Base-by-base conservation (phyloP, 1,284 basidiomycete species). In the Trichosporon asahii region DNA sequence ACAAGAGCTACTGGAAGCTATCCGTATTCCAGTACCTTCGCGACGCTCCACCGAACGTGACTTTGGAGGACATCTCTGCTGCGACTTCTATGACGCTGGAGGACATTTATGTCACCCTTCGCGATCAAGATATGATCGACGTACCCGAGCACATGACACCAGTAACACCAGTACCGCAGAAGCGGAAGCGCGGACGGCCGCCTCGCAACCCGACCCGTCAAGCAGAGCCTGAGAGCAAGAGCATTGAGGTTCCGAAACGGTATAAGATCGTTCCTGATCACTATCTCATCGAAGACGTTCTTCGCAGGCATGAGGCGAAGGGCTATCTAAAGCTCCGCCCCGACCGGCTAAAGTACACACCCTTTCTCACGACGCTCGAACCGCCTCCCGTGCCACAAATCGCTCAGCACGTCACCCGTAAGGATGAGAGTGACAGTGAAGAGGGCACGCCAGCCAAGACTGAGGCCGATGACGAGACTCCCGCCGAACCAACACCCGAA, bases 1-100 rank as follows among this genome's bases (percentile, higher is more conserved):
- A 99, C 84, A 90, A 88, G 82, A 95, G 91, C 75, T 99, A 99
- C 80, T 99, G 97, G 97, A 94, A 90, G 12, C 85, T 96, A 65
- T 87, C 94, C n/a, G 84, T 99, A 67, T 94, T 94, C 88, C 87
- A 90, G 68, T 94, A 90, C 82, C 86, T 97, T 66, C 85, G 71
- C 3, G 69, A 72, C n/a, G 70, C 89, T 7, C 86, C 89, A n/a
- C 85, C 85, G 44, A 85, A 86, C 65, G 84, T 97, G 66, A 90
- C 94, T 87, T 92, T 94, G 93, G 74, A 77, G 87, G 95, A 95
- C 77, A 95, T 98, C 79, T 91, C 92, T 79, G 82, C 85, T 18
- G 90, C 88, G 2, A 99, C 96, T 0, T 91, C 92, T 0, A 95
- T 99, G 90, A 98, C 93, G 3, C 82, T 90, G 46, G 93, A 96